Base-by-base conservation (phyloP, 2,329 filamentous ascomycete genomes). In the Neodidymelliopsis sp. region DNA sequence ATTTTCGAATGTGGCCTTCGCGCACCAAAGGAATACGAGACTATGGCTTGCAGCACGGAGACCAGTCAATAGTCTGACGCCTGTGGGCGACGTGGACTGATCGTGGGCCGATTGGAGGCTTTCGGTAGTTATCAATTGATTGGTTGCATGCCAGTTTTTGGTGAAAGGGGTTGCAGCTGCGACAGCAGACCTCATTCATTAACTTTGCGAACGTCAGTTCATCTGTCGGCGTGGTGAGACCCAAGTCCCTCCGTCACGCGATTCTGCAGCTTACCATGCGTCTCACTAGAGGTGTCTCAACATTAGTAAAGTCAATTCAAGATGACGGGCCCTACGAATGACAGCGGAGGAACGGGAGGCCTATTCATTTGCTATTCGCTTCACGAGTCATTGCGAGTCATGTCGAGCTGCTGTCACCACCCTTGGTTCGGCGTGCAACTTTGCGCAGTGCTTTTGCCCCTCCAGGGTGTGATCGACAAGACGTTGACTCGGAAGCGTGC, bases 361-460 rank as follows among this genome's bases (percentile, higher is more conserved):
- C 28, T 20, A 23, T 30, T 29, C 16, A 24, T n/a, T 35, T 11
- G 34, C n/a, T 28, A 6, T 13, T 12, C 47, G n/a, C 28, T 38
- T 28, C 29, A 22, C 47, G 40, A 50, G 34, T 43, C 39, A 49
- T 6, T 5, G 20, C 46, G 33, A 37, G 33, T 43, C 39, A 44
- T 13, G 35, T 7, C 13, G n/a, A 13, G 13, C 16, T 28, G 13
- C 9, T n/a, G 20, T 28, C 11, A 16, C 22, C 13, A 9, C 11
- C 24, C 6, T 5, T 28, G 20, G 20, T 16, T n/a, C 6, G 9
- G 36, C 12, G 11, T 18, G 28, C 28, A 33, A 24, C 23, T 12
- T 31, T 10, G 16, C 18, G 24, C 19, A 16, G 23, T 33, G 16
- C n/a, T n/a, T n/a, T 41, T 34, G 22, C 29, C 24, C 22, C n/a